Evolutionary conservation across 2,329 filamentous ascomycete genomes (phyloP).

Genomic region (Alternaria sp.): DNA sequence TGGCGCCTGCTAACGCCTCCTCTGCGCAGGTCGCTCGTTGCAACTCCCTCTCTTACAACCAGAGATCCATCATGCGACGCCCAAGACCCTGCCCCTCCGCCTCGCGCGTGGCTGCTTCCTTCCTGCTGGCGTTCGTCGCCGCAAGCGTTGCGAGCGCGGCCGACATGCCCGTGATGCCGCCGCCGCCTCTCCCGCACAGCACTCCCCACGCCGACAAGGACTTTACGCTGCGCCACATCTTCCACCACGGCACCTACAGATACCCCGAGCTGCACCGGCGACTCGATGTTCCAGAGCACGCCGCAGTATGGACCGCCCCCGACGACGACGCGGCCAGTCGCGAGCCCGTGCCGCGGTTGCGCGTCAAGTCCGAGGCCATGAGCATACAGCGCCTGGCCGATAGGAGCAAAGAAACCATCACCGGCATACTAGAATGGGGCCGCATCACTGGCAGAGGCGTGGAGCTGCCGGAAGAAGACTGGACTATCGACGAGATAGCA

Average conservation of each 20-base stretch:
- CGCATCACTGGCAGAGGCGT: slow-evolving; percentile 71
- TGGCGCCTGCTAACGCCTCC: background rate
- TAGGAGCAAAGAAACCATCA: slow-evolving; percentile 75
- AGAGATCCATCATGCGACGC: slow-evolving; percentile 32
- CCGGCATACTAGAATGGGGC: slow-evolving; percentile 77
- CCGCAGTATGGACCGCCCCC: slow-evolving; percentile 67
- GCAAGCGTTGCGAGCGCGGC: slow-evolving; percentile 52
- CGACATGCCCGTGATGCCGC: slow-evolving; percentile 35
- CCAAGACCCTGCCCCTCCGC: slow-evolving; percentile 56
- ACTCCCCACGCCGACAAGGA: slow-evolving; percentile 31
- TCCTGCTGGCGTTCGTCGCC: slow-evolving; percentile 72
- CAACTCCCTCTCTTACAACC: background rate
- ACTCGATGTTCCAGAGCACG: slow-evolving; percentile 70
- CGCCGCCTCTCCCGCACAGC: slow-evolving; percentile 30
- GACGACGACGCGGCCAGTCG: slow-evolving; percentile 56
- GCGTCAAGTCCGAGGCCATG: slow-evolving; percentile 65
- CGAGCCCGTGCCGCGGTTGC: slow-evolving; percentile 55
- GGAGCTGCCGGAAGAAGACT: slow-evolving; percentile 73
- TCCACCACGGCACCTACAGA: slow-evolving; percentile 83
- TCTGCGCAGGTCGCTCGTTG: background rate
- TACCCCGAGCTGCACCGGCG: slow-evolving; percentile 79
- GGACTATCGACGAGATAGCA: slow-evolving; percentile 79
- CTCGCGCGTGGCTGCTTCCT: slow-evolving; percentile 66
- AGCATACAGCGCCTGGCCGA: slow-evolving; percentile 84
- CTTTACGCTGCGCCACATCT: slow-evolving; percentile 77